Conservation (phyloP, 768 basidiomycete genomes). For the Jaapia argillacea region DNA sequence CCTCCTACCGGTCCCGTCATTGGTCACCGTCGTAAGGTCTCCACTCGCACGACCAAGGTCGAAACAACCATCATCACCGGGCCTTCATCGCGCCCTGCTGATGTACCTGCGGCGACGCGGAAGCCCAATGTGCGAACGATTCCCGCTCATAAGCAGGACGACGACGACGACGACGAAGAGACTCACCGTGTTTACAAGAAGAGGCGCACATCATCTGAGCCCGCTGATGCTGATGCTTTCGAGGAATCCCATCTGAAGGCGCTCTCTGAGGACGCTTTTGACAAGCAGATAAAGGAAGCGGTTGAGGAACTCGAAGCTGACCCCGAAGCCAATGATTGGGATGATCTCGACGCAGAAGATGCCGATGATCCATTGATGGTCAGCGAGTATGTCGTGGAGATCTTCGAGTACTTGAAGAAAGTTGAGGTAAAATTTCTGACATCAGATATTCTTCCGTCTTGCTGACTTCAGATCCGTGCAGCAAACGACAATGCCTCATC, state of each 20-base stretch:
- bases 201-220: conserved; percentile 61
- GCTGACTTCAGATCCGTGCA: conserved; percentile 20
- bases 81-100: too few relatives aligned
- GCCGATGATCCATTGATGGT: conserved; percentile 95
- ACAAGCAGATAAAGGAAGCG: conserved; percentile 24
- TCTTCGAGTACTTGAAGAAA: conserved; percentile 83
- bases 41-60: conserved; percentile 11
- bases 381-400: conserved; percentile 90
- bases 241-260: too few relatives aligned
- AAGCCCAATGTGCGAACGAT: conserved; percentile 6
- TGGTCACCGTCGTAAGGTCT: conserved; percentile 17
- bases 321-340: conserved; percentile 64
- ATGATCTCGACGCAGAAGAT: conserved; percentile 88
- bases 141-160: conserved; percentile 18
- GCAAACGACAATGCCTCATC: conserved; percentile 72
- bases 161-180: conserved; percentile 50
- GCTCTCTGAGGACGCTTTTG: too few relatives aligned
- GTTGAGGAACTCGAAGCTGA: conserved; percentile 33
- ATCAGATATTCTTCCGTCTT: conserved; percentile 2
- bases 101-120: not conserved
- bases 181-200: conserved; percentile 59
- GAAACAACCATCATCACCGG: too few relatives aligned
- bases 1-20: conserved; percentile 18
- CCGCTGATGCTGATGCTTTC: conserved; percentile 31
- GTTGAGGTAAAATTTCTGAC: conserved; percentile 52